These are phyloP conservation scores for Fulvia fulva DNA, from an alignment of 2,329 filamentous ascomycete species.

Conservation along the genomic window DNA sequence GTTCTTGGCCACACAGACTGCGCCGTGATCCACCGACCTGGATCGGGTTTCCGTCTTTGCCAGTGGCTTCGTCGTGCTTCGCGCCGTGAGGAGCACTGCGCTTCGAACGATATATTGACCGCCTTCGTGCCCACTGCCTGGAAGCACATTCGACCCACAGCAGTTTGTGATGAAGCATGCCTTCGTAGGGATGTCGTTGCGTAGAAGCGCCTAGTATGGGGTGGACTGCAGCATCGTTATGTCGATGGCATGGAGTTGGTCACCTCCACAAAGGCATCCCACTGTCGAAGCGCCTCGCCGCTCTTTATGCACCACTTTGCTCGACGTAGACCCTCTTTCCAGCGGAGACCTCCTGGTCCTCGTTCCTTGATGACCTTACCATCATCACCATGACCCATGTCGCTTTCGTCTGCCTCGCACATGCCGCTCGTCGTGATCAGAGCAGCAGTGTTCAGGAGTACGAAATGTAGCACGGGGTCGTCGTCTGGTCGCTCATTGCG, in stretches of 20 bases:
- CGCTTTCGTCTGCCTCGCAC: conserved; percentile 75
- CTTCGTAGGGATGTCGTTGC: not conserved
- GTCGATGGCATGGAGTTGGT: conserved; percentile 53
- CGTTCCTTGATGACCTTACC: conserved; percentile 75
- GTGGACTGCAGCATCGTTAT: not conserved
- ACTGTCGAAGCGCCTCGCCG: conserved; percentile 78
- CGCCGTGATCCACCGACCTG: not conserved
- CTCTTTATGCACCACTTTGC: conserved; percentile 86
- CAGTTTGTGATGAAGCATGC: not conserved
- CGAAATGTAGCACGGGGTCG: conserved; percentile 86
- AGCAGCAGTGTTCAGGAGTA: conserved; percentile 88
- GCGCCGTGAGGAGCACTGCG: not conserved
- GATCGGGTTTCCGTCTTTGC: not conserved
- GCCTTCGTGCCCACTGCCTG: not conserved
- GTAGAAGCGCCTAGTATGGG: not conserved
- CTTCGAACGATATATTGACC: not conserved
- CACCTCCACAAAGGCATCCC: conserved; percentile 77
- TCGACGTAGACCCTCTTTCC: conserved; percentile 89
- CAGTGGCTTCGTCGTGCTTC: conserved; percentile 3
- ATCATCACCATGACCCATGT: conserved; percentile 76
- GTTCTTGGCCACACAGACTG: not conserved
- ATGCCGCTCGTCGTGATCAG: conserved; percentile 81
- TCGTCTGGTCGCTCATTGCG: conserved; percentile 67
- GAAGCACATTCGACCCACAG: not conserved
- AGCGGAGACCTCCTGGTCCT: conserved; percentile 79